Evolutionary conservation across 2,329 filamentous ascomycete species (phyloP).

Genomic region (Stagonosporopsis rhizophila): DNA sequence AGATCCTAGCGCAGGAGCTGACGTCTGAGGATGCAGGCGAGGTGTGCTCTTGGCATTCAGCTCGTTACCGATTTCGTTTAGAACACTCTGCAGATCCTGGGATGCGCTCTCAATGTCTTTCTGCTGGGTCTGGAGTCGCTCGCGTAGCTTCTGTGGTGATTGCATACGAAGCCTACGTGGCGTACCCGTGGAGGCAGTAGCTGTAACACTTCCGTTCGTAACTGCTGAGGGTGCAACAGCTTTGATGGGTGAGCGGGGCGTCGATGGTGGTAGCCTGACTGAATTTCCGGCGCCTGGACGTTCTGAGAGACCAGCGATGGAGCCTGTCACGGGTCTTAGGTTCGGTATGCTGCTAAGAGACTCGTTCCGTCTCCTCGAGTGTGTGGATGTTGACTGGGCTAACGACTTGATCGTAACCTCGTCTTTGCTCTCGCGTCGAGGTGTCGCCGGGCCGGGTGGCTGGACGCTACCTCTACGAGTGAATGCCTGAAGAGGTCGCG

Average conservation of each 20-base stretch:
- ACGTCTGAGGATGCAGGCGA: slow-evolving; percentile 43
- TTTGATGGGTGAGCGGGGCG: slow-evolving; percentile 42
- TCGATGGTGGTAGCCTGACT: slow-evolving; percentile 64
- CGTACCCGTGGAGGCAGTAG: slow-evolving; percentile 25
- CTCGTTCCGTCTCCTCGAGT: slow-evolving; percentile 55
- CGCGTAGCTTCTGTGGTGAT: slow-evolving; percentile 72
- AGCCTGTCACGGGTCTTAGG: slow-evolving; percentile 49
- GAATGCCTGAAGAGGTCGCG: slow-evolving; percentile 7
- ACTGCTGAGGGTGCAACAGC: slow-evolving; percentile 2
- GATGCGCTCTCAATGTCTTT: slow-evolving; percentile 74
- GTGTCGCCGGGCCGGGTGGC: slow-evolving; percentile 26
- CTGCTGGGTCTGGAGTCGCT: slow-evolving; percentile 84
- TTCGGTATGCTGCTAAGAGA: slow-evolving; percentile 59
- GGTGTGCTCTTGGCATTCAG: slow-evolving; percentile 60
- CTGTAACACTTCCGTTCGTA: slow-evolving; percentile 3
- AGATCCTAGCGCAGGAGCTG: slow-evolving; percentile 34
- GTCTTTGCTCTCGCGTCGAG: slow-evolving; percentile 35
- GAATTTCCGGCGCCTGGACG: slow-evolving; percentile 59
- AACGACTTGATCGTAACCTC: slow-evolving; percentile 50
- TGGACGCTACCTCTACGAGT: slow-evolving; percentile 34
- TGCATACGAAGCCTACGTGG: slow-evolving; percentile 58
- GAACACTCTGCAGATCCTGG: slow-evolving; percentile 73
- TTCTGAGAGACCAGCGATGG: slow-evolving; percentile 56
- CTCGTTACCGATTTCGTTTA: slow-evolving; percentile 82
- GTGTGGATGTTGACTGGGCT: slow-evolving; percentile 26